Conservation (phyloP, 306 rosid genomes). For the Malus sylvestris region DNA sequence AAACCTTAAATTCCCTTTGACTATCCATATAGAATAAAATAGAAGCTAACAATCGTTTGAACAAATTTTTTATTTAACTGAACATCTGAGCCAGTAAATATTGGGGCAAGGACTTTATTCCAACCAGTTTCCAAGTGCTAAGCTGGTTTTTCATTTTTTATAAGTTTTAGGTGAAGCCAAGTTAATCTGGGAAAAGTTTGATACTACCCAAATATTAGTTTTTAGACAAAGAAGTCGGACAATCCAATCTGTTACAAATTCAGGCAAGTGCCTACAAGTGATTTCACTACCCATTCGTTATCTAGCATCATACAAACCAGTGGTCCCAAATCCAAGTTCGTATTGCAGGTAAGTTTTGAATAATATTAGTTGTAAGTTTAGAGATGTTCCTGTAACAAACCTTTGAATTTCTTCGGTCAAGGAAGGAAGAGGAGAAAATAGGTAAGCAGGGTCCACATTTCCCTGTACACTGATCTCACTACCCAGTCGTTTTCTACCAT, state of each 20-base stretch:
- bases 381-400: slow-evolving; percentile 34
- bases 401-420: slow-evolving; percentile 85
- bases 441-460: slow-evolving; percentile 89
- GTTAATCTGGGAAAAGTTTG: background rate
- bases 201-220: background rate
- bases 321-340: background rate
- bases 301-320: background rate
- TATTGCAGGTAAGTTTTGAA: background rate
- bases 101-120: background rate
- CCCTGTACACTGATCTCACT: slow-evolving; percentile 77
- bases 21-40: background rate
- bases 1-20: background rate
- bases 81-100: background rate
- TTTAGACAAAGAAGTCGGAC: background rate
- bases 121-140: background rate
- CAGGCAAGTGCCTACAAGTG: background rate
- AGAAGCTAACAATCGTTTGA: background rate
- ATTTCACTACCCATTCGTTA: background rate
- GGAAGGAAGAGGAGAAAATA: slow-evolving; percentile 78
- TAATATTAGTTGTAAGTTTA: slow-evolving; percentile 5
- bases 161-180: background rate
- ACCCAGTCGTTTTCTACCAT: slow-evolving; percentile 83
- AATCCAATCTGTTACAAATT: background rate
- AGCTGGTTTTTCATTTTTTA: background rate
- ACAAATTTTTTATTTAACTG: background rate